Base-by-base conservation (phyloP, 179 eudicot genomes). In the Corrigiola litoralis region DNA sequence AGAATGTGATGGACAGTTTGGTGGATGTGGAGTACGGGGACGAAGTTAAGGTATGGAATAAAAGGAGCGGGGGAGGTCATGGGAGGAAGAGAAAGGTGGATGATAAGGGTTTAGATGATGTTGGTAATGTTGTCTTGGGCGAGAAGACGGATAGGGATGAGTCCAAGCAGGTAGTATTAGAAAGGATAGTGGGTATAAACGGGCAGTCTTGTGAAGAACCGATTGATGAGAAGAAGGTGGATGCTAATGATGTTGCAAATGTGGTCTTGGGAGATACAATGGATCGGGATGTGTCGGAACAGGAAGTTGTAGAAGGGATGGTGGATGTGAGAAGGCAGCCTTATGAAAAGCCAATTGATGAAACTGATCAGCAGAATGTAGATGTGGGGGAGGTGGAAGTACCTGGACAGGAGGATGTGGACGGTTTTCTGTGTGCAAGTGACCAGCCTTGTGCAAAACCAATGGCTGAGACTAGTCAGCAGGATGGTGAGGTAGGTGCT, bases 1-100 rank as follows among this genome's bases (percentile, higher is more conserved):
- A 68, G 16, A 52, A 51, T 13, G 65, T 59, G 20, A 16, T 12
- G 29, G 20, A 23, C 3, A 51, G 54, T n/a, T 47, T 33, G 63
- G 17, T 25, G 36, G 69, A 61, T 16, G 60, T 66, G 41, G 48
- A 70, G 46, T 60, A 51, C 40, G 54, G 36, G 56, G 8, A 28
- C 60, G n/a, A n/a, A n/a, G 61, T 68, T 32, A 76, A 68, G 53
- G 53, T 20, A 48, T 27, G 21, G 28, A 66, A 57, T 24, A 79
- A 56, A 56, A 68, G 34, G 63, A 42, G 33, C 25, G 37, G 54
- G 17, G 47, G 29, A 20, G 49, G 79, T 66, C 66, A 72, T 34
- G 75, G 71, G 45, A 61, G 65, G 41, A 82, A 66, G 62, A 72
- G 70, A 60, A 79, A 66, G 60, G 67, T 61, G 11, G 70, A 13